These are phyloP conservation scores for Pyrus betulifolia DNA, from an alignment of 306 rosid species.

Conservation along the genomic window DNA sequence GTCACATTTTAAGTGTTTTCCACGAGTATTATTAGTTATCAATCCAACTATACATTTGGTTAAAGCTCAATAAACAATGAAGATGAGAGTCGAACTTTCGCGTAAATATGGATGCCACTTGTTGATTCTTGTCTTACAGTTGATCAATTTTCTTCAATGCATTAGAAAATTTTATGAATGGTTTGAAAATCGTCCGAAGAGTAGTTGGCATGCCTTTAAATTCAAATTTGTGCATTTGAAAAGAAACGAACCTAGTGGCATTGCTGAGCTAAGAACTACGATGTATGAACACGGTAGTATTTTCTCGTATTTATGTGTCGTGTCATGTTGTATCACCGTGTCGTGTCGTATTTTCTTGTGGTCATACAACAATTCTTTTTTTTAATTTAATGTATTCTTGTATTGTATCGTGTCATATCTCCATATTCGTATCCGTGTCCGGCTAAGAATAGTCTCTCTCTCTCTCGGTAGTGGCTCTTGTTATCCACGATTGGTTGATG, in stretches of 20 bases:
- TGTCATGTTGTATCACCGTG: too few species aligned
- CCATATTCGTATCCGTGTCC: too few species aligned
- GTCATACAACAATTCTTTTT: too few species aligned
- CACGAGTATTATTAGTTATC: neutral
- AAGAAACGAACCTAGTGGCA: neutral
- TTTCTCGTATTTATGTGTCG: rapidly evolving
- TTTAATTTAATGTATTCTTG: too few species aligned
- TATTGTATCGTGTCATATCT: too few species aligned
- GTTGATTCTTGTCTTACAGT: neutral
- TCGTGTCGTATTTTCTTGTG: too few species aligned
- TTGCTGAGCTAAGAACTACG: neutral
- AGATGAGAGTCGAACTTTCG: neutral
- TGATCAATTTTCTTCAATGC: neutral
- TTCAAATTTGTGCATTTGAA: neutral
- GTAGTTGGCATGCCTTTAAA: neutral
- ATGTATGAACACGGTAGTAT: too few species aligned
- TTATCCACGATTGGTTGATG: neutral
- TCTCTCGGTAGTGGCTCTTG: neutral
- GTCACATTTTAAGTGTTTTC: too few species aligned
- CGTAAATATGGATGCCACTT: too few species aligned
- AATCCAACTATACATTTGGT: neutral
- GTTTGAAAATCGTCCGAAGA: neutral
- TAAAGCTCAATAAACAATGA: neutral
- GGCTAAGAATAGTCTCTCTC: neutral
- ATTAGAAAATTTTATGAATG: neutral